Percentiles rank a stretch among this genome's conserved stretches.
These are phyloP conservation scores for Bonia amplexicaulis DNA, from an alignment of 176 grass and related monocot species.

Conservation along the genomic window DNA sequence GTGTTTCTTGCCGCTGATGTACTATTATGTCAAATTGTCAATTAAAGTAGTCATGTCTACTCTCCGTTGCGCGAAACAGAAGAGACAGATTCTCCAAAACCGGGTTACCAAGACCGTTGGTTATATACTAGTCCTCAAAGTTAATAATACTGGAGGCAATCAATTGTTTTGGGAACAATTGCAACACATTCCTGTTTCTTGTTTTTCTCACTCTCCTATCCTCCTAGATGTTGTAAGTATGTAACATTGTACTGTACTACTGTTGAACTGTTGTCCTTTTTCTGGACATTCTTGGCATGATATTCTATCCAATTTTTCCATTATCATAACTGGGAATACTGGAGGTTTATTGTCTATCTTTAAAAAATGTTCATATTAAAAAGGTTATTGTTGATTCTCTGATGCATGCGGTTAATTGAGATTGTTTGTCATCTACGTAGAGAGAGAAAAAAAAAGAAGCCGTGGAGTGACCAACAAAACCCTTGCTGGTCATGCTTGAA, in stretches of 20 bases:
- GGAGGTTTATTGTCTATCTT: not conserved
- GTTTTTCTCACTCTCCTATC: not conserved
- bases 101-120: not conserved
- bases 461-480: not conserved
- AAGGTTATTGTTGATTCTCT: not conserved
- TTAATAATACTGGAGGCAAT: not conserved
- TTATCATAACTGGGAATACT: not conserved
- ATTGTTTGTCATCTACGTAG: not conserved
- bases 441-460: not conserved
- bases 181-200: not conserved
- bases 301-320: slow-evolving; percentile 6
- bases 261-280: not conserved
- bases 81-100: not conserved
- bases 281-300: not conserved
- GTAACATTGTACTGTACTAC: not conserved
- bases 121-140: not conserved
- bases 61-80: not conserved
- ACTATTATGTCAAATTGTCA: not conserved
- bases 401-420: not conserved
- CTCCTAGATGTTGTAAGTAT: not conserved
- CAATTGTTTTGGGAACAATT: not conserved
- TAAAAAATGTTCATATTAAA: not conserved
- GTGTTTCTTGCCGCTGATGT: not conserved
- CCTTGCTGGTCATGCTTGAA: slow-evolving; percentile 1
- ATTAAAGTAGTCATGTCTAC: not conserved